Base-by-base conservation (phyloP, 768 basidiomycete species). In the Lactarius tabidus region DNA sequence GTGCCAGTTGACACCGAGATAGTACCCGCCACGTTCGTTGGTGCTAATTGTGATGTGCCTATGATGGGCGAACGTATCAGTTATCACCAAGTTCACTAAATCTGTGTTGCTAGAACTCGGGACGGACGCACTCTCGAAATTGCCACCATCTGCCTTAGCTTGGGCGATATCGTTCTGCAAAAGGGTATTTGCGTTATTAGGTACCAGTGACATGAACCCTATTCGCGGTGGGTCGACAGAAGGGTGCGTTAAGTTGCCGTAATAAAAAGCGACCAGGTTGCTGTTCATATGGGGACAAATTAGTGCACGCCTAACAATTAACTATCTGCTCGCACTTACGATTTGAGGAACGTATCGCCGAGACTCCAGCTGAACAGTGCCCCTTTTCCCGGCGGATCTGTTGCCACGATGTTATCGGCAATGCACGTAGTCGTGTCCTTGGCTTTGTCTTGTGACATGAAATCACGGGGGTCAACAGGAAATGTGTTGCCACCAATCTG, bases 391-490 rank as follows among this genome's bases (percentile, higher is more conserved):
- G 67, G 67, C 26, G 67, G 67, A 39, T 69, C 67, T 39, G 67
- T 69, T 43, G n/a, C 20, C 2, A 63, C 65, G 36, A 69, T 20
- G 31, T 63, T 66, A 48, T 36, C 35, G 31, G 62, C 62, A 45
- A 63, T 41, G 48, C 67, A 69, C 38, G 61, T 67, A 8, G 23
- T 69, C n/a, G 59, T 45, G 54, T 69, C 65, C 35, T 58, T 31
- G 10, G 45, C n/a, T 36, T 71, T 75, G 4, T 74, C 75, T 66
- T 83, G 83, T 15, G 73, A 74, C 2, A 81, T 75, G 66, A 91
- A 86, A 73, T 92, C 90, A 28, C 88, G 83, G n/a, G 89, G 86
- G 72, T 91, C 90, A n/a, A 91, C 81, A 1, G 87, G 83, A 76
- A 20, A 90, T 79, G 67, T 91, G 87, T 15, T 80, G 72, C 3